Evolutionary conservation across 371 early-diverging fungal species (phyloP).

Genomic region (Zopfochytrium polystomum): DNA sequence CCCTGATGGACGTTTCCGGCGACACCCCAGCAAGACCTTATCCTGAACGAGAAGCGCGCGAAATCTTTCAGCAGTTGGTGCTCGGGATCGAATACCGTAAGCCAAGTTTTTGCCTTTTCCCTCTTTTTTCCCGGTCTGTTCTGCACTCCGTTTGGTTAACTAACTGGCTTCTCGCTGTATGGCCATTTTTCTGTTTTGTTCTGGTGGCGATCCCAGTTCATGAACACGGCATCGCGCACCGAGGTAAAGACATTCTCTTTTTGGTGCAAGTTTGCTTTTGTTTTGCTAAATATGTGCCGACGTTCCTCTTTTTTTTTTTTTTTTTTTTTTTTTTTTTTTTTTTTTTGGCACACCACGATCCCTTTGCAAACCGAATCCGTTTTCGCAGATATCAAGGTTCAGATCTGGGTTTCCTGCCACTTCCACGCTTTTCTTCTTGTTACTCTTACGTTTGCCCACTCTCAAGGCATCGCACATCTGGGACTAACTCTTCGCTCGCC

Average conservation of each 20-base stretch:
- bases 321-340: conserved; percentile 13
- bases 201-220: conserved; percentile 59
- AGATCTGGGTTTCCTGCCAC: no score
- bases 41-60: conserved; percentile 49
- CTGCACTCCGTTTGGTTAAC: not conserved
- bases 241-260: conserved; percentile 48
- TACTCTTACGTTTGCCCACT: no score
- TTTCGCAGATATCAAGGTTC: conserved; percentile 45
- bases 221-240: conserved; percentile 79
- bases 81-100: conserved; percentile 93
- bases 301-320: no score
- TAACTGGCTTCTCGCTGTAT: not conserved
- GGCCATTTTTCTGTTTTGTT: not conserved
- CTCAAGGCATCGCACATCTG: no score
- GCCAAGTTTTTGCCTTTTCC: no score
- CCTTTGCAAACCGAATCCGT: no score
- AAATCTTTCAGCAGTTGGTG: conserved; percentile 80
- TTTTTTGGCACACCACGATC: no score
- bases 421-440: no score
- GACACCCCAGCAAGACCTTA: conserved; percentile 55
- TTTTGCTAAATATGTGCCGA: not conserved
- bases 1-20: conserved; percentile 66
- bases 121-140: not conserved
- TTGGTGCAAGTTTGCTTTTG: not conserved
- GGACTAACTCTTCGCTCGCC: no score